Conservation (phyloP, 371 early-diverging fungal species). For the Syncephalastrum racemosum region DNA sequence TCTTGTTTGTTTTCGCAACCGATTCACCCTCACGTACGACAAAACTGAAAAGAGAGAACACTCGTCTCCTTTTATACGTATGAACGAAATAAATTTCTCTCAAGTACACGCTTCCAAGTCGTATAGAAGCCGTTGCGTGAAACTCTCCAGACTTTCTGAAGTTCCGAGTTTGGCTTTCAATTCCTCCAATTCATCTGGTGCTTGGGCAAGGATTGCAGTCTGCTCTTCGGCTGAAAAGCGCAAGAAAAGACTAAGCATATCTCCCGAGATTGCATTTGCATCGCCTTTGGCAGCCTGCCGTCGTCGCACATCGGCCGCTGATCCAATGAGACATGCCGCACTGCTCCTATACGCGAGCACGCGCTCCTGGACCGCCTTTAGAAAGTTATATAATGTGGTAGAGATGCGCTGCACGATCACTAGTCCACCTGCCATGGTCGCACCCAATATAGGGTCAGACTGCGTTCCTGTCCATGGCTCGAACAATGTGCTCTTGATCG, state of each 20-base stretch:
- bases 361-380: conserved; percentile 21
- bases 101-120: conserved; percentile 9
- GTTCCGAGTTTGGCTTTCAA: no score
- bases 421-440: conserved; percentile 34
- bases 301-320: conserved; percentile 27
- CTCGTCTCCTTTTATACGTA: conserved; percentile 1
- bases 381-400: conserved; percentile 10
- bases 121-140: no score
- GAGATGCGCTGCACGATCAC: conserved; percentile 27
- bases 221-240: conserved; percentile 11
- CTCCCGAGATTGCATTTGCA: conserved; percentile 29
- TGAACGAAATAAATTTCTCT: background rate
- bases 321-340: conserved; percentile 23
- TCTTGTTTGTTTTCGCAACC: background rate
- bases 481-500: background rate
- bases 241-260: conserved; percentile 17
- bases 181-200: no score
- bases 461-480: conserved; percentile 2
- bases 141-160: no score
- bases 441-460: conserved; percentile 23
- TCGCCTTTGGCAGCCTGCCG: conserved; percentile 21
- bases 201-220: background rate
- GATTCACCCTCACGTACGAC: background rate
- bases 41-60: conserved; percentile 2
- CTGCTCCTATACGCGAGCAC: conserved; percentile 22